Conservation (phyloP, 306 rosid species). For the Begonia loranthoides region DNA sequence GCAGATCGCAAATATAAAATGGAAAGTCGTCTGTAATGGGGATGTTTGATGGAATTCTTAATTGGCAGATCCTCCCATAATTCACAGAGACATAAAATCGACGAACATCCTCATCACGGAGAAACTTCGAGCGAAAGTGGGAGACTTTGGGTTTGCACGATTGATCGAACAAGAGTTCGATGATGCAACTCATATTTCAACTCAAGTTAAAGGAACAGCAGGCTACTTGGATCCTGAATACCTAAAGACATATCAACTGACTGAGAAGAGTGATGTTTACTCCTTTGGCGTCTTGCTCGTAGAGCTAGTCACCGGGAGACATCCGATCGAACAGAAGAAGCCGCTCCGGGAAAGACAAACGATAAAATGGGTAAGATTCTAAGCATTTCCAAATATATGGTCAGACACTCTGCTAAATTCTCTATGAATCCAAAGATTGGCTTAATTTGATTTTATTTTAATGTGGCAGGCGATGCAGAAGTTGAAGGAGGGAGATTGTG, state of each 20-base stretch:
- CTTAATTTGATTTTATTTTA: not conserved
- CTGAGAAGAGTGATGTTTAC: constrained; percentile 86
- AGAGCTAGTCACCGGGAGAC: constrained; percentile 79
- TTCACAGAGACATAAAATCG: constrained; percentile 87
- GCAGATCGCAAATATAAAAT: no score
- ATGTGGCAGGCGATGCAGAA: constrained; percentile 67
- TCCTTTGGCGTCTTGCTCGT: constrained; percentile 94
- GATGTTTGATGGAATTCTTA: not conserved
- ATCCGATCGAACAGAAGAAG: constrained; percentile 54
- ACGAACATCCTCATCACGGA: constrained; percentile 83
- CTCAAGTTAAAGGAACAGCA: constrained; percentile 90
- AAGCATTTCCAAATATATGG: not conserved
- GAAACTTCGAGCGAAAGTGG: constrained; percentile 75
- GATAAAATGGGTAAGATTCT: constrained; percentile 69
- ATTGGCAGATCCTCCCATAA: constrained; percentile 75
- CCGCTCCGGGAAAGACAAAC: constrained; percentile 55
- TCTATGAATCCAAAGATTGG: constrained; percentile 4
- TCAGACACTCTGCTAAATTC: no score
- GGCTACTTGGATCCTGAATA: constrained; percentile 97
- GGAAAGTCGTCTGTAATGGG: not conserved
- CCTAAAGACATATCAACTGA: constrained; percentile 64
- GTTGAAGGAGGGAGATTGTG: constrained; percentile 49
- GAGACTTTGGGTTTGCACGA: constrained; percentile 90
- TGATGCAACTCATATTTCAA: constrained; percentile 62
- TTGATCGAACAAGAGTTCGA: constrained; percentile 33